phyloP scores from a whole-genome alignment of 306 rosid species.

The Bauhinia variegata region DNA sequence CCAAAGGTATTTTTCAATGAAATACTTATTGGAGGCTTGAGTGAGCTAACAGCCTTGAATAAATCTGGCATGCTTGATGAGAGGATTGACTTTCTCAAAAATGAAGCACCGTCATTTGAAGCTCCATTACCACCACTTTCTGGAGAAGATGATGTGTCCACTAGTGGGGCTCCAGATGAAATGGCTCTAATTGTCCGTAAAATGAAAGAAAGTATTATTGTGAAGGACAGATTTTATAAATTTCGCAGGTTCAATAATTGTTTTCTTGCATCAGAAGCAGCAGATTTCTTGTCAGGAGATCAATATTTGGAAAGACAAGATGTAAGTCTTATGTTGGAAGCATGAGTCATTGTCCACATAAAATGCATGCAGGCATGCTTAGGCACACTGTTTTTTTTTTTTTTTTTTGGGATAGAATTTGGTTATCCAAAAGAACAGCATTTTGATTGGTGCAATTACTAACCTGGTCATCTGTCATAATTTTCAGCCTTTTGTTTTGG shows the following conservation, averaged over 20 bases:
- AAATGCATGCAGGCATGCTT: conserved; percentile 3
- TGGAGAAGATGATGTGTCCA: conserved; percentile 82
- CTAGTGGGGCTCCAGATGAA: conserved; percentile 71
- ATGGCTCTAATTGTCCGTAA: conserved; percentile 68
- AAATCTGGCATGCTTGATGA: conserved; percentile 75
- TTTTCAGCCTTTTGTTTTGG: neutral
- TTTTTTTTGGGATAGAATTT: neutral
- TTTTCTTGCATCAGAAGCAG: conserved; percentile 83
- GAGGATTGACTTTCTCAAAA: conserved; percentile 75
- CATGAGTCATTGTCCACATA: conserved; percentile 13
- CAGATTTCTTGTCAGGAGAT: conserved; percentile 87
- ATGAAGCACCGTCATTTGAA: conserved; percentile 66
- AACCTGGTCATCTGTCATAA: conserved; percentile 1
- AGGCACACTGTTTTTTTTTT: conserved; percentile 4
- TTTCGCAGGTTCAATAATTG: conserved; percentile 75
- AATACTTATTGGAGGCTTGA: conserved; percentile 77
- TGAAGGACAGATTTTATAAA: conserved; percentile 73
- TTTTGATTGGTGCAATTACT: neutral
- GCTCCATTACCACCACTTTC: conserved; percentile 83
- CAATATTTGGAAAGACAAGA: conserved; percentile 91
- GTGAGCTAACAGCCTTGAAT: conserved; percentile 60
- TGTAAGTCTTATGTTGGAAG: conserved; percentile 53
- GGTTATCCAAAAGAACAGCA: neutral
- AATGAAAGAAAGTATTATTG: conserved; percentile 77
- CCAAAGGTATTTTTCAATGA: conserved; percentile 86